These are phyloP conservation scores for Polyplosphaeria fusca DNA, from an alignment of 495 filamentous ascomycete genomes.

Conservation along the genomic window DNA sequence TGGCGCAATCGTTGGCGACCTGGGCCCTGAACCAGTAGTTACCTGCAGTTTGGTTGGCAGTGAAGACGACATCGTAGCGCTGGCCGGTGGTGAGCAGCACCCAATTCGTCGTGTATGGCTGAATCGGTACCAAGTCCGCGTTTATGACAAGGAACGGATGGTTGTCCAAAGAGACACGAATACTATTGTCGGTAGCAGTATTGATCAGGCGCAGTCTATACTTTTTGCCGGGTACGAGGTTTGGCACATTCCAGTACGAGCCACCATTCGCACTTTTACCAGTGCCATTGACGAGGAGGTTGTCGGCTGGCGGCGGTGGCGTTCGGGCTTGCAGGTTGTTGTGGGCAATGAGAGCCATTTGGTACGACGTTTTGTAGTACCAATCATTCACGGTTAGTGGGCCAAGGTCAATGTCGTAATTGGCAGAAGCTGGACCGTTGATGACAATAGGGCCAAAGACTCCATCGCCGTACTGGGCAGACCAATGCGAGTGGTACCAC, in stretches of 20 bases:
- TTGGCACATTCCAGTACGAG: slow-evolving; percentile 22
- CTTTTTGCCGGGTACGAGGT: slow-evolving; percentile 36
- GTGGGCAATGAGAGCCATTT: slow-evolving; percentile 16
- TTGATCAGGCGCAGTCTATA: slow-evolving; percentile 43
- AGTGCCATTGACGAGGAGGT: slow-evolving; percentile 40
- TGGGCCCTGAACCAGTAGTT: slow-evolving; percentile 44
- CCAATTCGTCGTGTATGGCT: slow-evolving; percentile 30
- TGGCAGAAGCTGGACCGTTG: slow-evolving; percentile 40
- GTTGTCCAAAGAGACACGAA: slow-evolving; percentile 42
- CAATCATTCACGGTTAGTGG: slow-evolving; percentile 38
- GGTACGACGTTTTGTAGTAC: slow-evolving; percentile 37
- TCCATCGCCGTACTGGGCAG: slow-evolving; percentile 42
- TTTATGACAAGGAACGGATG: slow-evolving; percentile 39
- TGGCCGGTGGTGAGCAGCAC: slow-evolving; percentile 32
- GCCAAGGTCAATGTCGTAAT: slow-evolving; percentile 42
- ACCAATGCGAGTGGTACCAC: slow-evolving; percentile 43
- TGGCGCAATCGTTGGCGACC: slow-evolving; percentile 29
- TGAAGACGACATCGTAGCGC: slow-evolving; percentile 43
- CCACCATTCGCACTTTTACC: slow-evolving; percentile 35
- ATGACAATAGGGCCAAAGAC: slow-evolving; percentile 39
- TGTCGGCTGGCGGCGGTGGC: slow-evolving; percentile 37
- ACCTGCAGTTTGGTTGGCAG: slow-evolving; percentile 38
- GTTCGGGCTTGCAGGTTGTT: slow-evolving; percentile 16
- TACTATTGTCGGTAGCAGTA: slow-evolving; percentile 37
- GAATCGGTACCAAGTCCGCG: slow-evolving; percentile 41